Evolutionary conservation across 1,139 yeast genomes (phyloP).

Genomic region (Geotrichum carabidarum): DNA sequence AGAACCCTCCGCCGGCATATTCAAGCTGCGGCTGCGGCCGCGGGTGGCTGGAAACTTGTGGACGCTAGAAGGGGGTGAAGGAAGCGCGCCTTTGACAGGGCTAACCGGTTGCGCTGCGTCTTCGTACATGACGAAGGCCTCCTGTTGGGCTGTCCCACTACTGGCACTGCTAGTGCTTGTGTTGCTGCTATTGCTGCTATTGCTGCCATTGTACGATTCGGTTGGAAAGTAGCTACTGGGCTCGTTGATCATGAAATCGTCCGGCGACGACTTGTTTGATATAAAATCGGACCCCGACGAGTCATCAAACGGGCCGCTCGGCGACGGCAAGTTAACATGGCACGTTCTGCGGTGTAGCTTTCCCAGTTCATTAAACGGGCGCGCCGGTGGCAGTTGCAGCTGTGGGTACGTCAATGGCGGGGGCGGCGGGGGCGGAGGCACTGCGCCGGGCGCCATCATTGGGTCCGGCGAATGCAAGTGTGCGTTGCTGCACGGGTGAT

Average conservation of each 20-base stretch:
- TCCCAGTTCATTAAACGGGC: not conserved
- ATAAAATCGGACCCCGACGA: not conserved
- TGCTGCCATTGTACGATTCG: not conserved
- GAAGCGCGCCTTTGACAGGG: not conserved
- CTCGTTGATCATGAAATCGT: not conserved
- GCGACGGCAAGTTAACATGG: not conserved
- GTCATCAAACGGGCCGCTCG: not conserved
- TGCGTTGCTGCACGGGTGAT: not conserved
- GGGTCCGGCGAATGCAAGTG: no score
- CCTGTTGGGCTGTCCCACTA: not conserved
- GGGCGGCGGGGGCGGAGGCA: not conserved
- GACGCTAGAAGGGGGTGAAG: constrained; percentile 1
- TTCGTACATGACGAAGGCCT: not conserved
- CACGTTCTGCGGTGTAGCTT: no score
- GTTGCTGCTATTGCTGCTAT: not conserved
- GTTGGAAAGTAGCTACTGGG: not conserved
- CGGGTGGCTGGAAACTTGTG: not conserved
- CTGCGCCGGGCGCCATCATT: no score
- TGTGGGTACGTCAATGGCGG: not conserved
- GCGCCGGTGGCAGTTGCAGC: not conserved
- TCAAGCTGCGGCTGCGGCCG: not conserved
- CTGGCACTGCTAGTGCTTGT: no score
- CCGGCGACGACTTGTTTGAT: not conserved
- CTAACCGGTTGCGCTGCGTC: not conserved
- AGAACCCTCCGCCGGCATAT: not conserved